These are phyloP conservation scores for Nelumbo lutea DNA, from an alignment of 164 flowering plant genomes.

Conservation along the genomic window DNA sequence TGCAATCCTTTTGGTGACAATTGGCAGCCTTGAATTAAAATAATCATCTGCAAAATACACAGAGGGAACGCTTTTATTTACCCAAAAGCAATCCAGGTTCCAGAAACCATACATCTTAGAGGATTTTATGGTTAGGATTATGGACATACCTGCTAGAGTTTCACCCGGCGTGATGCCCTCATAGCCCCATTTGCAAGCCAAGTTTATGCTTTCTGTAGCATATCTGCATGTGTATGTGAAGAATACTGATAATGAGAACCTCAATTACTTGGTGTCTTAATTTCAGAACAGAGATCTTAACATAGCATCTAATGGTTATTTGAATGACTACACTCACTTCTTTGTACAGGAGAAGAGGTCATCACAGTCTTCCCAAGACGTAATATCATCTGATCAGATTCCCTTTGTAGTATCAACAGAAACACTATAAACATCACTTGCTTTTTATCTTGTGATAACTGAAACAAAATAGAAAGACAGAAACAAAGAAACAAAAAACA, in stretches of 20 bases:
- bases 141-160: constrained; percentile 60
- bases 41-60: constrained; percentile 56
- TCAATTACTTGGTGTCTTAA: background rate
- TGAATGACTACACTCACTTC: constrained; percentile 31
- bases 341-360: constrained; percentile 56
- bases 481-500: too few relatives aligned
- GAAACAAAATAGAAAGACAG: too few relatives aligned
- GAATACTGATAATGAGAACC: constrained; percentile 4
- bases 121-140: too few relatives aligned
- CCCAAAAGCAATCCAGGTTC: too few relatives aligned
- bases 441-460: too few relatives aligned
- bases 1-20: constrained; percentile 74
- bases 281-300: background rate
- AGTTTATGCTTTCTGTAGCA: constrained; percentile 75
- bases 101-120: too few relatives aligned
- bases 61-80: constrained; percentile 2
- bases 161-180: constrained; percentile 55
- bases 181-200: constrained; percentile 96
- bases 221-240: constrained; percentile 37
- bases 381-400: constrained; percentile 57
- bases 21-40: constrained; percentile 72
- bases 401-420: constrained; percentile 35
- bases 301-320: background rate
- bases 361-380: constrained; percentile 65
- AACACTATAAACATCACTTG: too few relatives aligned